phyloP scores from a whole-genome alignment of 148 eudicot species.

The Nepenthes gracilis region DNA sequence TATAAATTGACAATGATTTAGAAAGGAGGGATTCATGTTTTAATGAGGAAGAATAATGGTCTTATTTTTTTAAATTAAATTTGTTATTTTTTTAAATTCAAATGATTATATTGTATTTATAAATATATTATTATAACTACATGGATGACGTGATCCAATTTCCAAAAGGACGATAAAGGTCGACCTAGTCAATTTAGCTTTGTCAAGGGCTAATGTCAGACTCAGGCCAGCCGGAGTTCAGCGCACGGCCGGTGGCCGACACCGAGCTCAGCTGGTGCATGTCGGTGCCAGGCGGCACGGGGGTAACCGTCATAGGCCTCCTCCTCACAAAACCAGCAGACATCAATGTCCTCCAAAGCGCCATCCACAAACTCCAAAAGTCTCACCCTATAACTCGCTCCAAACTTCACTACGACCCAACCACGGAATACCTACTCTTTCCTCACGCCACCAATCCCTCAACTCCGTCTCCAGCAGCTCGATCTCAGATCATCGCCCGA shows the following conservation, averaged over 20 bases:
- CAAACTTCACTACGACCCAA: constrained; percentile 28
- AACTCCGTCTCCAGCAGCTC: constrained; percentile 19
- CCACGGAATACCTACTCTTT: constrained; percentile 26
- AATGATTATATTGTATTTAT: no score
- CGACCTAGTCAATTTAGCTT: no score
- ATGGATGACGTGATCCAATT: no score
- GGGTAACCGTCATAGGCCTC: constrained; percentile 52
- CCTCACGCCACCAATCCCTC: constrained; percentile 22
- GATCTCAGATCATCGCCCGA: constrained; percentile 29
- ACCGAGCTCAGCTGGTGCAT: constrained; percentile 84
- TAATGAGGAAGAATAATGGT: no score
- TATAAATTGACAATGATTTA: no score
- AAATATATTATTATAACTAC: no score
- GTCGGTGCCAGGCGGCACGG: constrained; percentile 79
- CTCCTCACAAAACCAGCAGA: constrained; percentile 36
- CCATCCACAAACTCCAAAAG: constrained; percentile 48
- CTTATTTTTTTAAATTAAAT: no score
- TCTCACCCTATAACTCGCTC: constrained; percentile 67
- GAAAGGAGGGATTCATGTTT: no score
- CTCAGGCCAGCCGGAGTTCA: constrained; percentile 3
- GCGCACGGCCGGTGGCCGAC: constrained; percentile 31
- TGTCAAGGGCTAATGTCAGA: constrained; percentile 4
- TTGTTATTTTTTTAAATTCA: no score
- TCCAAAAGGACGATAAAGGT: no score
- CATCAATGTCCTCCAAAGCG: constrained; percentile 23